Base-by-base conservation (phyloP, 345 rosid genomes). In the Euphorbia pulcherrima region DNA sequence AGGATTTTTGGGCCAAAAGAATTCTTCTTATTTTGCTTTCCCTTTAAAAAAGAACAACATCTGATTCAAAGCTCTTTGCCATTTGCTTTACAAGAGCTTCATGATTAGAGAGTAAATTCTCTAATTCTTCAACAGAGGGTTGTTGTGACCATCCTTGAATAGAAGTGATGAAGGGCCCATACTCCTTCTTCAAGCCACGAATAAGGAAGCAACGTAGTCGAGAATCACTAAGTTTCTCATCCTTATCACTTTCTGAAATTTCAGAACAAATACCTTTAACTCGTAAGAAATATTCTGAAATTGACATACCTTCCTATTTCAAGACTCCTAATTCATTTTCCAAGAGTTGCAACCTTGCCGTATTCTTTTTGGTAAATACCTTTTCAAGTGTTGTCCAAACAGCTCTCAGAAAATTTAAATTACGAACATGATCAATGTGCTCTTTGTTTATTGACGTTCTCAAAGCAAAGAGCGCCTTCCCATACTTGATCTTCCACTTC, bases 381-480 rank as follows among this genome's bases (percentile, higher is more conserved):
- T 8, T 37, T 8, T 37, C 47, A 60, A 33, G 41, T 13, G 41
- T 60, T 13, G 18, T 10, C 64, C 21, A 60, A 9, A 60, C 64
- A 5, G 17, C 21, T 8, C 28, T 40, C 21, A 9, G 62, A 0
- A 9, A 33, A 5, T 0, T 65, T 6, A 65, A 17, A 26, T 72
- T 52, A 57, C 21, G 11, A 72, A 65, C 54, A 72, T 67, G 71
- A 21, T 73, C 65, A 27, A 66, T 72, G 6, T 1, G 33, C 44
- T 59, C 63, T 28, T 28, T 59, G 63, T 41, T 59, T 6, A 59
- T 59, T 2, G 41, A 59, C 3, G 63, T 59, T 29, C 63, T 9
- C 7, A 59, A 16, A 28, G 4, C 3, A 59, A 59, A 59, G 1
- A 29, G 18, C 3, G 20, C n/a, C 23, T 59, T 59, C 20, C 40